Base-by-base conservation (phyloP, 192 early-diverging fungal genomes). In the Backusella psychrophila region DNA sequence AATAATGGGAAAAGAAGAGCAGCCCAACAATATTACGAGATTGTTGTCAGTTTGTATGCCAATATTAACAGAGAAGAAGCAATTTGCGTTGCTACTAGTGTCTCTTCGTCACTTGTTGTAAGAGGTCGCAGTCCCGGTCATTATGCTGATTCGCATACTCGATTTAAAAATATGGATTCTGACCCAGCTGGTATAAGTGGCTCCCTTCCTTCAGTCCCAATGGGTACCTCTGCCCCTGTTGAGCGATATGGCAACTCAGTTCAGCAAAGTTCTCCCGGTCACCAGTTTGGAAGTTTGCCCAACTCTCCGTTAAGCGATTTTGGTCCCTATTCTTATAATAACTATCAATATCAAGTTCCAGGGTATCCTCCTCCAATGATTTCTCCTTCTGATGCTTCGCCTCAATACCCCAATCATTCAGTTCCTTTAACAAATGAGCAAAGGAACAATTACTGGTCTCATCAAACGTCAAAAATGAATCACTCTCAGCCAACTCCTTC, bases 101-200 rank as follows among this genome's bases (percentile, higher is more conserved):
- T 87, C 34, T 96, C 93, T 3, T 91, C 90, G 49, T 86, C 90
- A 7, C 84, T 98, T 26, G 94, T 97, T 1, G 96, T 98, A 5
- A 89, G 96, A 46, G 96, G 96, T 11, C 88, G 96, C 12, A 93
- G 93, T 36, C 96, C 96, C 7, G 95, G 94, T 6, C 96, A 97
- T 69, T 97, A 97, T 69, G 85, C 88, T 39, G 91, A 94, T 68
- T 69, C 46, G 4, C 46, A 68, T 39, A 71, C 76, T 14, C 35
- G 73, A 12, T 78, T 75, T 70, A 73, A 42, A 38, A 53, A n/a
- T 35, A 79, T 81, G 2, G 80, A 81, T 33, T 39, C 71, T 5
- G 73, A 23, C 9, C 11, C 65, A 15, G 26, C 69, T 46, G 12
- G 2, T 49, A 17, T 26, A 31, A 49, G 19, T 71, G 29, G 7